Percentiles rank a stretch among this genome's conserved stretches.
phyloP scores from a whole-genome alignment of 2,329 filamentous ascomycete species.

The Mycosphaerella sp. region DNA sequence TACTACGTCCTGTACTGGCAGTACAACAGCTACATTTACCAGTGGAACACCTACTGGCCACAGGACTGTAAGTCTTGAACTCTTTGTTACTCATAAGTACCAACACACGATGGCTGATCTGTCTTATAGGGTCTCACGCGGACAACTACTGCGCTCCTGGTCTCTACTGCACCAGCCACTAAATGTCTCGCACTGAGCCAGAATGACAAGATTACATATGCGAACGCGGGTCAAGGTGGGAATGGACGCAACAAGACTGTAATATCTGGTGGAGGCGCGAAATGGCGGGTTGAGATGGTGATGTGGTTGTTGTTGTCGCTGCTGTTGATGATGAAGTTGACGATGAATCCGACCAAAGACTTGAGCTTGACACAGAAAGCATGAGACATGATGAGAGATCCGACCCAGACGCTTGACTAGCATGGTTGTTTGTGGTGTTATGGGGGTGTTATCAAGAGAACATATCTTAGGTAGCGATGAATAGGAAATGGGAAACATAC shows the following conservation, averaged over 20 bases:
- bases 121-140: not conserved
- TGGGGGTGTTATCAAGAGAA: no score
- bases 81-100: no score
- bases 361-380: constrained; percentile 5
- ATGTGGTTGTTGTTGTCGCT: not conserved
- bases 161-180: no score
- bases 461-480: no score
- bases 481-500: no score
- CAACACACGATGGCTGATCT: no score
- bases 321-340: not conserved
- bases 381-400: not conserved
- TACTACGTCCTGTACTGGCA: constrained; percentile 2
- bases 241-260: not conserved
- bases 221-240: not conserved
- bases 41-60: constrained; percentile 4
- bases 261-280: not conserved
- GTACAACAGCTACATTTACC: no score
- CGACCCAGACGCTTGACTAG: constrained; percentile 8
- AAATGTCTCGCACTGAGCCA: not conserved
- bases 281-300: not conserved
- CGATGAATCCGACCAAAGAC: not conserved
- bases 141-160: not conserved
- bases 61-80: not conserved
- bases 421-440: not conserved
- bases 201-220: not conserved